Evolutionary conservation across 1,284 basidiomycete genomes (phyloP).

Genomic region (Cystobasidiaceae sp.): DNA sequence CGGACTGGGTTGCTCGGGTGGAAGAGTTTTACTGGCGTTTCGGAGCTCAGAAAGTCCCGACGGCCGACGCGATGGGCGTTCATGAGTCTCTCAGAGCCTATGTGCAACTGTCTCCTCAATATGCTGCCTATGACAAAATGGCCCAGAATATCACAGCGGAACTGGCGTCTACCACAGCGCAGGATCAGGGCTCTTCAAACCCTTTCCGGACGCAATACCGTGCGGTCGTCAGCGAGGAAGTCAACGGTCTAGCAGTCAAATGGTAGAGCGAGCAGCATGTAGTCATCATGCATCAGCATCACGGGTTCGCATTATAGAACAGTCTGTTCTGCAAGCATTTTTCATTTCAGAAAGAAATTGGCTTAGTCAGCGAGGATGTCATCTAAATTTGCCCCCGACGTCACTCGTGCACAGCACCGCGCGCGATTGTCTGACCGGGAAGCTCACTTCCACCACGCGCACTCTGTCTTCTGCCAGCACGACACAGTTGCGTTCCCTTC

Average conservation of each 20-base stretch:
- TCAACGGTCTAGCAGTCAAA: conserved; percentile 67
- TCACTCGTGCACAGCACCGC: too few relatives aligned
- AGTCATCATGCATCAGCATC: too few relatives aligned
- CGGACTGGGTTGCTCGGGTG: conserved; percentile 70
- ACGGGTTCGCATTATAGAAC: too few relatives aligned
- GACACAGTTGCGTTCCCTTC: too few relatives aligned
- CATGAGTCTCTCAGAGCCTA: conserved; percentile 32
- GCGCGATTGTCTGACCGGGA: too few relatives aligned
- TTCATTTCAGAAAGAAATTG: too few relatives aligned
- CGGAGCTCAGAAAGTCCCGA: conserved; percentile 4
- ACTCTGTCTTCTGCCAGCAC: too few relatives aligned
- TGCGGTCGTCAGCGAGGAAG: conserved; percentile 79
- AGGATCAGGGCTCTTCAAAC: too few relatives aligned
- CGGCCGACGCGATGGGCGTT: background rate
- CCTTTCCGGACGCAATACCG: conserved; percentile 76
- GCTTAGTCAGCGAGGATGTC: too few relatives aligned
- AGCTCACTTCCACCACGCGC: too few relatives aligned
- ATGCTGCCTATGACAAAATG: conserved; percentile 50
- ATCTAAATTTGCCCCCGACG: too few relatives aligned
- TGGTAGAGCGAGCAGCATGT: conserved; percentile 57
- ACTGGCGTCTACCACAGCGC: conserved; percentile 44
- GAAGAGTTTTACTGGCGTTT: conserved; percentile 67
- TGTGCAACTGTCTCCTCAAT: conserved; percentile 11
- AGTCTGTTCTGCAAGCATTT: too few relatives aligned
- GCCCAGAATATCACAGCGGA: conserved; percentile 52